Conservation (phyloP, 2,329 filamentous ascomycete genomes). For the Penicillium sp. region DNA sequence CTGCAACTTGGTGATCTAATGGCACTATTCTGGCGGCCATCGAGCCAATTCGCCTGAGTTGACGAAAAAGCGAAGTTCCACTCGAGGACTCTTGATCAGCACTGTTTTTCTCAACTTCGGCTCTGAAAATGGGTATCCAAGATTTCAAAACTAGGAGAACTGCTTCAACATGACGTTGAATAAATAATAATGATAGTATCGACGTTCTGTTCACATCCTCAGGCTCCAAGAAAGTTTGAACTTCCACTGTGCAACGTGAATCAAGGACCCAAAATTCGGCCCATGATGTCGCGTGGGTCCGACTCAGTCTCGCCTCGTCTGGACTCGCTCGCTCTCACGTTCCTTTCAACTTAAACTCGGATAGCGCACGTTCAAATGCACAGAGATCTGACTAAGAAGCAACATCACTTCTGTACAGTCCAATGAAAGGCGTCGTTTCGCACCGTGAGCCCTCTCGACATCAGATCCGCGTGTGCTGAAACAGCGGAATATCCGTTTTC, state of each 20-base stretch:
- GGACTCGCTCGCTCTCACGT: conserved; percentile 11
- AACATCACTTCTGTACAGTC: not conserved
- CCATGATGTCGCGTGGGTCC: conserved; percentile 20
- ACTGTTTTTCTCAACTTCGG: too few relatives aligned
- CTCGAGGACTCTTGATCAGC: too few relatives aligned
- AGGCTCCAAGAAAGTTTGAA: conserved; percentile 2
- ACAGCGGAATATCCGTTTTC: not conserved
- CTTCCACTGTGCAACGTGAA: conserved; percentile 14
- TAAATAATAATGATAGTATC: not conserved
- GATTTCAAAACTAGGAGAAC: too few relatives aligned
- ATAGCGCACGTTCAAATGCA: conserved; percentile 12
- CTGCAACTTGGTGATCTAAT: conserved; percentile 23
- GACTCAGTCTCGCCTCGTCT: conserved; percentile 11
- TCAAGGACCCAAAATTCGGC: conserved; percentile 13
- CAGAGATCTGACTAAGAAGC: not conserved
- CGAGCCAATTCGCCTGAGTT: not conserved
- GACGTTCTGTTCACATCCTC: not conserved
- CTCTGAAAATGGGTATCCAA: too few relatives aligned
- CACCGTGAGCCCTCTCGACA: not conserved
- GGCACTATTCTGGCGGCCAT: not conserved
- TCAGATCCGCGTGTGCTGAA: not conserved
- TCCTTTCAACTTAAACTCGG: not conserved
- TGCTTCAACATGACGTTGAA: too few relatives aligned
- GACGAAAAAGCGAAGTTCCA: not conserved
- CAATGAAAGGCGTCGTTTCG: not conserved